Conservation (phyloP, 2,329 filamentous ascomycete species). For the Grosmannia penicillata region DNA sequence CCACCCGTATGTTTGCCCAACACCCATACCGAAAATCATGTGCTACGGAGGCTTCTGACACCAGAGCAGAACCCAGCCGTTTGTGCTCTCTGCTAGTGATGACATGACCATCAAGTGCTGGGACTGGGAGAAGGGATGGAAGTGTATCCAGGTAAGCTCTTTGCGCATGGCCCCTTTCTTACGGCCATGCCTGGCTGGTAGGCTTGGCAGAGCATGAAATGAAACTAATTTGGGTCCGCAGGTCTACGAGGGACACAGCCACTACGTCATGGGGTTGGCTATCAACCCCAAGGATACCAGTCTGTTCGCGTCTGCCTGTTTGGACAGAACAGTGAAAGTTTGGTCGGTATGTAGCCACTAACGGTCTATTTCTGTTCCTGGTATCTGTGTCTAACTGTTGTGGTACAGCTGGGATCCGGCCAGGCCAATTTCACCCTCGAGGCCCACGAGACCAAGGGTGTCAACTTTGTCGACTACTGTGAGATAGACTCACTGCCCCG, state of each 20-base stretch:
- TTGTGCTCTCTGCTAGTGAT: constrained; percentile 90
- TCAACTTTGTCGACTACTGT: constrained; percentile 90
- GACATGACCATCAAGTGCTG: constrained; percentile 98
- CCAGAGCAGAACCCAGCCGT: constrained; percentile 78
- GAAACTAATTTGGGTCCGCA: too few species aligned
- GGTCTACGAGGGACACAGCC: constrained; percentile 85
- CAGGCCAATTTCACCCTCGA: constrained; percentile 94
- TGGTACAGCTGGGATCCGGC: constrained; percentile 62
- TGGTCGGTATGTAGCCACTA: constrained; percentile 12
- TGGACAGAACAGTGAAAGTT: constrained; percentile 81
- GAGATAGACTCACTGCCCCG: not conserved
- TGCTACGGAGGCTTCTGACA: too few species aligned
- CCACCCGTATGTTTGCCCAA: constrained; percentile 55
- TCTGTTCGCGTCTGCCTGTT: constrained; percentile 79
- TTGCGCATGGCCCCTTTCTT: too few species aligned
- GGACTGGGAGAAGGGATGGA: constrained; percentile 99
- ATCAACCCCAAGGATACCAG: constrained; percentile 98
- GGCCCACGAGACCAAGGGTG: constrained; percentile 91
- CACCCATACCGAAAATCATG: too few species aligned
- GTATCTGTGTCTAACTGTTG: not conserved
- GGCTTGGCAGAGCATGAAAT: not conserved
- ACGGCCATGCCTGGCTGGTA: not conserved
- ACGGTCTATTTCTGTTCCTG: not conserved
- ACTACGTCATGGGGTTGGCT: constrained; percentile 86
- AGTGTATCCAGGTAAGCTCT: constrained; percentile 60